phyloP scores from a whole-genome alignment of 371 early-diverging fungal genomes.

The Blyttiomyces sp. region DNA sequence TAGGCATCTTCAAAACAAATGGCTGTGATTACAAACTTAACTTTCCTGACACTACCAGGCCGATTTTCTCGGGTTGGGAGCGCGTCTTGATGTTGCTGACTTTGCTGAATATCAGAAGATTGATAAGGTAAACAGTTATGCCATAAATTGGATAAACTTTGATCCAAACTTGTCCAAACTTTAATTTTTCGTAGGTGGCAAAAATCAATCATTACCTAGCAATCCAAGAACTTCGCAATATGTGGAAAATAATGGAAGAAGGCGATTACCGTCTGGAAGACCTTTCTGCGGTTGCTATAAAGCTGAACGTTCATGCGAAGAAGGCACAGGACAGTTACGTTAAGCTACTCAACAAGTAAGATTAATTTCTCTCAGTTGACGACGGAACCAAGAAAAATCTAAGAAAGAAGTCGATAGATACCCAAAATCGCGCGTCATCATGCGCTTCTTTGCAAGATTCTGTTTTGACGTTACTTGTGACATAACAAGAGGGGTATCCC shows the following conservation, averaged over 20 bases:
- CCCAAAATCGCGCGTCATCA: conserved; percentile 11
- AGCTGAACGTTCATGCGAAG: conserved; percentile 4
- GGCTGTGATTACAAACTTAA: too few species aligned
- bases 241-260: conserved; percentile 15
- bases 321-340: conserved; percentile 12
- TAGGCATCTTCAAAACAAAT: too few species aligned
- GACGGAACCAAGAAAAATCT: too few species aligned
- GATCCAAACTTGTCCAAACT: too few species aligned
- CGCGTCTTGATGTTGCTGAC: conserved; percentile 2
- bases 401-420: too few species aligned
- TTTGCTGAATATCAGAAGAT: conserved; percentile 19
- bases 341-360: conserved; percentile 9
- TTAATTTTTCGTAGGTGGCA: too few species aligned
- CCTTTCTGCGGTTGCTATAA: not conserved
- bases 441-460: conserved; percentile 17
- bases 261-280: conserved; percentile 12
- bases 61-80: conserved; percentile 10
- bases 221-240: conserved; percentile 8
- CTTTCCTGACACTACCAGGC: too few species aligned
- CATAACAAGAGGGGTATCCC: not conserved
- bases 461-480: conserved; percentile 7
- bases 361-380: too few species aligned
- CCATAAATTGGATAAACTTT: too few species aligned
- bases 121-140: too few species aligned
- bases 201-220: conserved; percentile 18